These are phyloP conservation scores for Candida easanensis DNA, from an alignment of 805 yeast species.

Conservation along the genomic window DNA sequence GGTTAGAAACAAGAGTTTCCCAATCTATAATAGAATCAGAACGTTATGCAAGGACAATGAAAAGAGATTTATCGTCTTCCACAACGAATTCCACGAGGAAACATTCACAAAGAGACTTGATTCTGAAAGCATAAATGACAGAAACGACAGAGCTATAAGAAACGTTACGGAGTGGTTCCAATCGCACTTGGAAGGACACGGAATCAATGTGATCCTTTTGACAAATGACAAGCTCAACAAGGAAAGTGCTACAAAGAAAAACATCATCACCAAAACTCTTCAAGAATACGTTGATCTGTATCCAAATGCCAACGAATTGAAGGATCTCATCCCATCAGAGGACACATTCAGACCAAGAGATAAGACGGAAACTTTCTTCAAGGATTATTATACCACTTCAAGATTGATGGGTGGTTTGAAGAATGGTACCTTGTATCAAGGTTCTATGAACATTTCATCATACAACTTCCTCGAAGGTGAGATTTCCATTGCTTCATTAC, in stretches of 20 bases:
- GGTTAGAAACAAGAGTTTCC: slow-evolving; percentile 81
- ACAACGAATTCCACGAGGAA: slow-evolving; percentile 80
- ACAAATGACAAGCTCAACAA: slow-evolving; percentile 78
- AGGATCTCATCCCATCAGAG: slow-evolving; percentile 71
- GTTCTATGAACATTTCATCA: slow-evolving; percentile 73
- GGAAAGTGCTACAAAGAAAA: slow-evolving; percentile 50
- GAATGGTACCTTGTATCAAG: slow-evolving; percentile 85
- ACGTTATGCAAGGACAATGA: slow-evolving; percentile 69
- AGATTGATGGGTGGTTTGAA: slow-evolving; percentile 88
- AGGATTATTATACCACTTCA: slow-evolving; percentile 76
- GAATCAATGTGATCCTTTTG: slow-evolving; percentile 51
- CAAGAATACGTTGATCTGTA: slow-evolving; percentile 68
- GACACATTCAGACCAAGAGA: slow-evolving; percentile 30
- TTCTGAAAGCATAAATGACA: slow-evolving; percentile 77
- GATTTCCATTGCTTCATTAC: slow-evolving; percentile 65
- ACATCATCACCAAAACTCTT: slow-evolving; percentile 53
- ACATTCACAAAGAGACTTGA: slow-evolving; percentile 61
- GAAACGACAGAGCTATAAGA: slow-evolving; percentile 90
- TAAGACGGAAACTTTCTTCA: slow-evolving; percentile 42
- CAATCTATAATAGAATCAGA: slow-evolving; percentile 83
- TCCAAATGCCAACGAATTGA: slow-evolving; percentile 69
- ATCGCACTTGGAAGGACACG: slow-evolving; percentile 49
- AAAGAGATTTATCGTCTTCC: slow-evolving; percentile 86
- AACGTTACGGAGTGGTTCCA: slow-evolving; percentile 69
- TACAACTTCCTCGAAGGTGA: slow-evolving; percentile 89